Base-by-base conservation (phyloP, 192 early-diverging fungal genomes). In the Umbelopsis sp. region DNA sequence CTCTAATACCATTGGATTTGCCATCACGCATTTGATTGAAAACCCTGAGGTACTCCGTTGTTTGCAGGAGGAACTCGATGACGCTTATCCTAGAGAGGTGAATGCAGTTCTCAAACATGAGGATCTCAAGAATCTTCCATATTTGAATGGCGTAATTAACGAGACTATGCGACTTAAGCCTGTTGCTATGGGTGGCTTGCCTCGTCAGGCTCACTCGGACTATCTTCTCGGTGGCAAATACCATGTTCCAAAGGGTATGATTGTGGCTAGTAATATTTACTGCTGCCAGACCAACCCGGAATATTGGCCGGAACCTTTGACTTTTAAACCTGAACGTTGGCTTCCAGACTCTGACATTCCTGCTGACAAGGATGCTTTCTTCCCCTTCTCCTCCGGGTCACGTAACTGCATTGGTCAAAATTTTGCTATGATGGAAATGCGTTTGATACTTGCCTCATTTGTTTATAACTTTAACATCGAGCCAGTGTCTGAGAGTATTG, bases 111-210 rank as follows among this genome's bases (percentile, higher is more conserved):
- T 74, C 27, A 9, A 0, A 10, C 78, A 84, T 46, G 71, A 82
- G 8, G 73, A 80, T 49, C 33, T 84, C 45, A 77, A 79, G 27
- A 7, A 83, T 73, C 67, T 88, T 2, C 78, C 78, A 4, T 82
- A 82, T 22, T 67, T 87, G n/a, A 86, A 83, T 44, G 82, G 84
- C 0, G 77, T 85, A 15, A 80, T 88, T 51, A 72, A 86, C 16
- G 88, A 89, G 64, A 84, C 83, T 21, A 68, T 84, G 49, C 76
- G 85, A 23, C 37, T 83, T 8, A 67, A 75, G 49, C 79, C 86
- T 1, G 67, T 81, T 30, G 74, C 80, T 49, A 67, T 70, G 27
- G 67, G 25, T 47, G 84, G 81, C 20, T 18, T 85, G 30, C 70
- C 74, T 15, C 50, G 84, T 20, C 53, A 84, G 25, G 67, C 83